These are phyloP conservation scores for Cordyceps cateniannulata DNA, from an alignment of 2,329 filamentous ascomycete genomes.

Conservation along the genomic window DNA sequence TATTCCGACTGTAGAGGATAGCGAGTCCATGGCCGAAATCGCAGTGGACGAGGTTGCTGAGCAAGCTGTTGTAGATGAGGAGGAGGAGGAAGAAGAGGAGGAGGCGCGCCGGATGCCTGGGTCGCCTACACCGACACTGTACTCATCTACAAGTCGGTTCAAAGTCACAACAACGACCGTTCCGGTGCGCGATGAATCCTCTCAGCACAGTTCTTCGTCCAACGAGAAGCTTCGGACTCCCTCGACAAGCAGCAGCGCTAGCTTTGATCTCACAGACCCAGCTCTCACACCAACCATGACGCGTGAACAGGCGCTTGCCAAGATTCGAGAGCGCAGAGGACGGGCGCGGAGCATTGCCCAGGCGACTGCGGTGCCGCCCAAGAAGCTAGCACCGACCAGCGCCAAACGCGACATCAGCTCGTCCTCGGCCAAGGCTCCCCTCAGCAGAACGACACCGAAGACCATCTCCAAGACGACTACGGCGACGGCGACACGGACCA, in stretches of 20 bases:
- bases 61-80: constrained; percentile 5
- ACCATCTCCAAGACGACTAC: not conserved
- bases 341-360: constrained; percentile 62
- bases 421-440: constrained; percentile 28
- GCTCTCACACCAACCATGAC: constrained; percentile 60
- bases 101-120: constrained; percentile 15
- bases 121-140: constrained; percentile 33
- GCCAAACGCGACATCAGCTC: constrained; percentile 42
- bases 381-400: constrained; percentile 43
- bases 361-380: constrained; percentile 46
- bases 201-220: constrained; percentile 32
- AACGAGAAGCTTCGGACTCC: constrained; percentile 40
- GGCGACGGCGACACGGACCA: not conserved
- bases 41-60: constrained; percentile 1
- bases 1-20: constrained; percentile 28
- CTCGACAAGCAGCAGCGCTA: constrained; percentile 30
- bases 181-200: constrained; percentile 41
- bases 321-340: constrained; percentile 66
- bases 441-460: constrained; percentile 5
- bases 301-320: constrained; percentile 67
- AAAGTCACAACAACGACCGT: constrained; percentile 45
- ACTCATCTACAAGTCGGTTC: constrained; percentile 38
- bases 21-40: constrained; percentile 6
- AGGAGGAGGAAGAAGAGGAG: constrained; percentile 10
- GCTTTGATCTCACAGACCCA: constrained; percentile 50